A percentile compares a stretch with the other conserved stretches of the same genome.
Conservation (phyloP, 805 yeast genomes). For the Myxozyma mucilagina region DNA sequence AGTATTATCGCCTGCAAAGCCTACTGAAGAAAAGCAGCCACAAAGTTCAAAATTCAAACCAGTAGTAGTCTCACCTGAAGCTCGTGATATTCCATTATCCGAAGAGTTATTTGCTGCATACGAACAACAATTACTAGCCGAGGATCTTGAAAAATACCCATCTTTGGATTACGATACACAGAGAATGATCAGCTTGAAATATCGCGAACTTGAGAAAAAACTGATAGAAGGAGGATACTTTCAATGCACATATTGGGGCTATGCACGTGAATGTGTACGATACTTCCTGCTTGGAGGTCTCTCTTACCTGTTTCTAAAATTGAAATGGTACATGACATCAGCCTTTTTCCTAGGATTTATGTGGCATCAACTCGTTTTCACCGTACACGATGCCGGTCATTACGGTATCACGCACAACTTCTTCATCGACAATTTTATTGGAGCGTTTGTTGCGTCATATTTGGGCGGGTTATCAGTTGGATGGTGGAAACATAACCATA, state of each 20-base stretch:
- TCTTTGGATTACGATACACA: slow-evolving; percentile 70
- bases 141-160: slow-evolving; percentile 63
- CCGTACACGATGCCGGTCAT: slow-evolving; percentile 91
- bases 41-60: not conserved
- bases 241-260: slow-evolving; percentile 70
- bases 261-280: slow-evolving; percentile 66
- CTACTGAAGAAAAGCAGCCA: not conserved
- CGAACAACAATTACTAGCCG: slow-evolving; percentile 56
- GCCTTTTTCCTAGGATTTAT: slow-evolving; percentile 70
- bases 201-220: slow-evolving; percentile 58
- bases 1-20: not conserved
- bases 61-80: slow-evolving; percentile 1
- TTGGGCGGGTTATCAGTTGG: slow-evolving; percentile 87
- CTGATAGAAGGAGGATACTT: slow-evolving; percentile 63
- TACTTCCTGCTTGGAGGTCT: slow-evolving; percentile 55
- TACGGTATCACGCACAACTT: slow-evolving; percentile 78
- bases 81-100: slow-evolving; percentile 1
- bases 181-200: slow-evolving; percentile 53
- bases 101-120: slow-evolving; percentile 52
- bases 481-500: slow-evolving; percentile 95
- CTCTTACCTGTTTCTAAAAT: slow-evolving; percentile 52
- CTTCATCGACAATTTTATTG: slow-evolving; percentile 71
- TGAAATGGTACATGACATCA: slow-evolving; percentile 51
- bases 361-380: slow-evolving; percentile 88
- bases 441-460: slow-evolving; percentile 71